These are phyloP conservation scores for Aspergillus ochraceoroseus DNA, from an alignment of 2,329 filamentous ascomycete genomes.

Conservation along the genomic window DNA sequence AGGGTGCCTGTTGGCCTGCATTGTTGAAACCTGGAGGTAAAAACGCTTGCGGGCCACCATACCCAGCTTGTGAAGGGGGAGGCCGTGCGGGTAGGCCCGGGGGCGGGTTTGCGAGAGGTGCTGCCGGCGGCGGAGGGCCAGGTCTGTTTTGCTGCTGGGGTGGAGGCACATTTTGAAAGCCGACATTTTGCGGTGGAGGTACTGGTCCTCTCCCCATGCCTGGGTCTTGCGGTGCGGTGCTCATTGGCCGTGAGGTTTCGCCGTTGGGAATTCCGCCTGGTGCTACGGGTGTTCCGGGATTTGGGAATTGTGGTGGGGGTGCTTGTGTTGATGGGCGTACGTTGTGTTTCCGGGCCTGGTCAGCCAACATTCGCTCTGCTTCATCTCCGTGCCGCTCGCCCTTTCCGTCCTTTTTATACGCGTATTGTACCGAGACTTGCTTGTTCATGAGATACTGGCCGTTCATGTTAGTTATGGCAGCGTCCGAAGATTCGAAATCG, in stretches of 20 bases:
- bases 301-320: constrained; percentile 68
- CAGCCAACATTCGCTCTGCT: constrained; percentile 84
- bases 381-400: constrained; percentile 92
- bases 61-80: constrained; percentile 63
- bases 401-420: constrained; percentile 98
- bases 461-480: constrained; percentile 87
- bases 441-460: constrained; percentile 97
- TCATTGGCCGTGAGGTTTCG: constrained; percentile 36
- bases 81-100: constrained; percentile 61
- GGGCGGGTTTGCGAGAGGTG: constrained; percentile 44
- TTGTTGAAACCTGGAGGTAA: constrained; percentile 38
- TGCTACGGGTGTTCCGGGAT: constrained; percentile 38
- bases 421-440: constrained; percentile 93
- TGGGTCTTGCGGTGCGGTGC: constrained; percentile 32
- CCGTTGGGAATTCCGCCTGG: constrained; percentile 46
- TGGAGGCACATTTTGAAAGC: constrained; percentile 43
- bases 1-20: constrained; percentile 28
- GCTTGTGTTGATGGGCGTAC: constrained; percentile 76
- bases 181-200: constrained; percentile 34
- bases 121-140: constrained; percentile 54
- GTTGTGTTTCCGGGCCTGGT: constrained; percentile 90
- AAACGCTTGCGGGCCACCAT: constrained; percentile 55
- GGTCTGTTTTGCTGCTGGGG: constrained; percentile 46
- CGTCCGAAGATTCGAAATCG: constrained; percentile 89
- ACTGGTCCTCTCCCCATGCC: constrained; percentile 40